Evolutionary conservation across 768 basidiomycete species (phyloP), one percentile per base, ranked within the genome.

Genomic region (Lactarius psammicola): DNA sequence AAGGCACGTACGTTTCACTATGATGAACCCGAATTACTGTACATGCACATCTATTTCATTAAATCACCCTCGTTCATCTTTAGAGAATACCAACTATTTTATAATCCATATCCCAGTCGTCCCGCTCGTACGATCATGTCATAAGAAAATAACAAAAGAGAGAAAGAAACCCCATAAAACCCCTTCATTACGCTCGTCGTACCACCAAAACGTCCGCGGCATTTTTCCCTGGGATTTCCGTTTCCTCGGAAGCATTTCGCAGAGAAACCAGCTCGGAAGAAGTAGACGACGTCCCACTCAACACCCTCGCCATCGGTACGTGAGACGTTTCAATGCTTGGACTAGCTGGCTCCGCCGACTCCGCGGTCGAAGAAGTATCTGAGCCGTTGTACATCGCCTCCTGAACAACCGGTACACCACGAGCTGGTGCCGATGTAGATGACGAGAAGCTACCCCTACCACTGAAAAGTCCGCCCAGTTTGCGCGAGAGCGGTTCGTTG

Each of bases 381-480:
- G 86, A 87, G 44, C 80, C 75, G 67, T 83, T 84, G 63, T 79
- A 81, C 61, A 82, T 76, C 42, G 83, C 80, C 64, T 76, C 75
- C 56, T 74, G 75, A 42, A 69, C 71, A 58, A 61, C 71, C 60
- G 68, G 63, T 60, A 61, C 75, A 70, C 57, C 56, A 31, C 66
- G 80, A 70, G 63, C 75, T 72, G 67, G 75, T 72, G 74, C 51
- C 0, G 79, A 68, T 3, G 76, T 73, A 0, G 76, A 76, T 17
- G 85, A 86, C 20, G 86, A 81, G 46, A 82, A 75, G 71, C 84
- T 87, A 8, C 72, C 75, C 65, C 87, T 79, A 33, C 86, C 79
- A 63, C 82, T 78, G 73, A 92, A 92, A 74, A 92, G 85, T 10
- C 86, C 87, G 4, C 88, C 88, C 53, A 92, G 71, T 77, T 89